These are phyloP conservation scores for Mangifera indica DNA, from an alignment of 345 rosid genomes.

Conservation along the genomic window DNA sequence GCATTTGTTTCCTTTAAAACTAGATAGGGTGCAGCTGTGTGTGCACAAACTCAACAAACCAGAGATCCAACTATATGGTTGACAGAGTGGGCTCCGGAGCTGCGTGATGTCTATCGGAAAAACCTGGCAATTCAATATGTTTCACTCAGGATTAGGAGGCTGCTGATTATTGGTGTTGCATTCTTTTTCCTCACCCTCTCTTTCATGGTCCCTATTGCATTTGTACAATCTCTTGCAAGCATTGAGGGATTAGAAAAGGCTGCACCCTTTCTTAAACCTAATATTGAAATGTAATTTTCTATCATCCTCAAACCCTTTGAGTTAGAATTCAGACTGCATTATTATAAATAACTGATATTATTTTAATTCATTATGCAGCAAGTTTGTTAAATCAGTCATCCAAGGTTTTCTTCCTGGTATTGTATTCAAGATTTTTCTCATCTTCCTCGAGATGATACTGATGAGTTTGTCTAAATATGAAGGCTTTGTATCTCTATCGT, in stretches of 20 bases:
- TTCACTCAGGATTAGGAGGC: conserved; percentile 60
- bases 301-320: neutral
- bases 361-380: conserved; percentile 36
- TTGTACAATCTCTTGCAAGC: conserved; percentile 91
- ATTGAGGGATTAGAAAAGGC: conserved; percentile 74
- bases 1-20: conserved; percentile 93
- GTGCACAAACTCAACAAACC: conserved; percentile 93
- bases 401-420: conserved; percentile 90
- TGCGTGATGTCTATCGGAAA: conserved; percentile 72
- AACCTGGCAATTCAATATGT: conserved; percentile 89
- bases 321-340: neutral
- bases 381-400: conserved; percentile 60
- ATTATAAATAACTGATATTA: conserved; percentile 22
- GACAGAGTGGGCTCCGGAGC: conserved; percentile 97
- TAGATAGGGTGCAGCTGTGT: conserved; percentile 96
- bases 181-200: conserved; percentile 91
- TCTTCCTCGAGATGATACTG: conserved; percentile 79
- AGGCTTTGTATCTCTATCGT: conserved; percentile 75
- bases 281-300: conserved; percentile 61
- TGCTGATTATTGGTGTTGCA: conserved; percentile 76
- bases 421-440: conserved; percentile 89
- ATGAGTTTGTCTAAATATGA: conserved; percentile 97
- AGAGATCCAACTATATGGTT: conserved; percentile 85
- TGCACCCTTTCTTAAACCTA: conserved; percentile 56
- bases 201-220: conserved; percentile 87